Percentiles rank a stretch among this genome's conserved stretches.
These are phyloP conservation scores for Nannizziopsis arthrosporioides DNA, from an alignment of 2,329 filamentous ascomycete species.

Conservation along the genomic window DNA sequence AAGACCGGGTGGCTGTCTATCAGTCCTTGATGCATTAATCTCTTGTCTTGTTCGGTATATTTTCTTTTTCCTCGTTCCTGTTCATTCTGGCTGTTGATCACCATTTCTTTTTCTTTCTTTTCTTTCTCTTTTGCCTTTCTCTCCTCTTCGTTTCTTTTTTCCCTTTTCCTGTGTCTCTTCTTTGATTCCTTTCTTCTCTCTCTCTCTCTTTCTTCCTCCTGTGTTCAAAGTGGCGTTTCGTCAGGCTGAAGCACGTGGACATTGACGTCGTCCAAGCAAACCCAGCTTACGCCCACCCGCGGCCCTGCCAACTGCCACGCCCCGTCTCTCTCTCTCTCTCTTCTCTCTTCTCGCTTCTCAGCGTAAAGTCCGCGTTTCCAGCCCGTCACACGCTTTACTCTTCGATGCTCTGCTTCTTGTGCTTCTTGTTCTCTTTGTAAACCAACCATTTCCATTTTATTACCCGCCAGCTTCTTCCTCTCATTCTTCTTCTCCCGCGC, in stretches of 20 bases:
- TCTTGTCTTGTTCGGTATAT: no score
- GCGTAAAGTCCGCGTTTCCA: no score
- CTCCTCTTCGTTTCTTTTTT: not conserved
- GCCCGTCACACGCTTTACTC: not conserved
- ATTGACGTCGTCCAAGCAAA: slow-evolving; percentile 9
- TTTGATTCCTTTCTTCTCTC: not conserved
- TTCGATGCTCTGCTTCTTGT: slow-evolving; percentile 16
- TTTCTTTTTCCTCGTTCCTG: no score
- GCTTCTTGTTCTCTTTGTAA: not conserved
- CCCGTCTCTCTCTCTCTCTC: not conserved
- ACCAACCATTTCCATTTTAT: not conserved
- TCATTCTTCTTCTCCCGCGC: not conserved
- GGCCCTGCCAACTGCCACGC: slow-evolving; percentile 1
- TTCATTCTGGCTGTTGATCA: no score
- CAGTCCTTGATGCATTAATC: no score
- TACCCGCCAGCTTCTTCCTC: slow-evolving; percentile 3
- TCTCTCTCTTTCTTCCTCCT: not conserved
- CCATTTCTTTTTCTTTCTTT: no score
- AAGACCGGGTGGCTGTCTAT: no score
- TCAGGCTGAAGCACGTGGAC: slow-evolving; percentile 11
- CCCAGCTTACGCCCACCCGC: not conserved
- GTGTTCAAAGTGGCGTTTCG: slow-evolving; percentile 7
- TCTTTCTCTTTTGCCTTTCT: no score
- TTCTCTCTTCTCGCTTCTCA: slow-evolving; percentile 6
- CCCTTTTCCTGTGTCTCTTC: not conserved